Conservation (phyloP, 2,329 filamentous ascomycete genomes). For the Chrysoporthe austroafricana region DNA sequence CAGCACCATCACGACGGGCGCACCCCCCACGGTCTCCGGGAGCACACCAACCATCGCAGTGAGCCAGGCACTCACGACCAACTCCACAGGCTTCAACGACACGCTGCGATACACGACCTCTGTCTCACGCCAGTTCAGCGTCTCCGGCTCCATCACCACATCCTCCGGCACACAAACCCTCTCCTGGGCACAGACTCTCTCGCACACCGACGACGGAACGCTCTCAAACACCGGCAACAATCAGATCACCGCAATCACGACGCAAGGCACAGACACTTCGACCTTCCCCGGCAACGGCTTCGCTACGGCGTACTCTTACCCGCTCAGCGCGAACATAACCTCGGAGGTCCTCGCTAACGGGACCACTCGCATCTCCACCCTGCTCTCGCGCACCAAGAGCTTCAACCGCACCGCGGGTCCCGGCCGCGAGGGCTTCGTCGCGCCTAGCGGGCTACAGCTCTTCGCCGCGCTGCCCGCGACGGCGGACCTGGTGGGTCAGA, state of each 20-base stretch:
- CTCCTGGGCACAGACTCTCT: constrained; percentile 62
- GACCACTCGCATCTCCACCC: constrained; percentile 18
- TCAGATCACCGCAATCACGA: constrained; percentile 48
- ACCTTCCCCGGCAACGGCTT: constrained; percentile 33
- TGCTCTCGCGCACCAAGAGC: constrained; percentile 44
- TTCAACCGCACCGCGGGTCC: constrained; percentile 36
- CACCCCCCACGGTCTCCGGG: constrained; percentile 37
- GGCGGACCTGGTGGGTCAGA: constrained; percentile 23
- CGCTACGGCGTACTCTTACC: constrained; percentile 57
- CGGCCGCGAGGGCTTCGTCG: constrained; percentile 44
- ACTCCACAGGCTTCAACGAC: constrained; percentile 59
- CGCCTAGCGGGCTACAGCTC: constrained; percentile 64
- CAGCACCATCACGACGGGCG: constrained; percentile 55
- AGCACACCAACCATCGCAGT: constrained; percentile 51
- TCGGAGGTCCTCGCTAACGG: constrained; percentile 11
- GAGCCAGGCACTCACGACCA: constrained; percentile 49
- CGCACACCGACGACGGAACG: constrained; percentile 56
- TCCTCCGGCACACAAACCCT: constrained; percentile 40
- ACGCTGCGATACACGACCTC: constrained; percentile 62
- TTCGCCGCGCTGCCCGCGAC: constrained; percentile 45
- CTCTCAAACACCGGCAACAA: constrained; percentile 39
- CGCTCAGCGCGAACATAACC: constrained; percentile 56
- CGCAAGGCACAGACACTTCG: constrained; percentile 37
- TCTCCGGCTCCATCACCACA: constrained; percentile 56
- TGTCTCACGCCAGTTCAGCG: constrained; percentile 57